Conservation (phyloP, 257 asterid species). For the Perilla frutescens region DNA sequence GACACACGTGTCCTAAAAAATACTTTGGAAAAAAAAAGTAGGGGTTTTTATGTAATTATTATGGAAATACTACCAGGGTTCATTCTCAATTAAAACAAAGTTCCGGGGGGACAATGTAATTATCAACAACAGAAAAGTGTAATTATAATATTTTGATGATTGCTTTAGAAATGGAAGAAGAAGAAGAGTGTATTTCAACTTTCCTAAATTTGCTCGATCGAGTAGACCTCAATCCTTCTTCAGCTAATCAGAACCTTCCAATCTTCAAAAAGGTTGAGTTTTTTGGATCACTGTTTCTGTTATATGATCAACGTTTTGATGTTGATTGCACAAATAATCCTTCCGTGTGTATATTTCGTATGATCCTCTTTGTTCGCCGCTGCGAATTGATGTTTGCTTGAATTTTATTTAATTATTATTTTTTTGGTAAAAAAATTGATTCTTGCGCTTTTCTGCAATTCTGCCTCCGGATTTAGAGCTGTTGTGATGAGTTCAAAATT, state of each 20-base stretch:
- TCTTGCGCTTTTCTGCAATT: neutral
- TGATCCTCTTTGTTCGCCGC: slow-evolving; percentile 23
- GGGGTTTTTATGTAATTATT: neutral
- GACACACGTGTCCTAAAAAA: neutral
- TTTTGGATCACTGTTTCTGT: neutral
- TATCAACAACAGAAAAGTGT: neutral
- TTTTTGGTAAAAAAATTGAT: neutral
- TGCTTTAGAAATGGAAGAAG: slow-evolving; percentile 3
- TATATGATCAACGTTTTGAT: slow-evolving; percentile 17
- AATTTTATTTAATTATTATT: neutral
- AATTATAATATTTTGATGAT: neutral
- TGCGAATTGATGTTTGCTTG: neutral
- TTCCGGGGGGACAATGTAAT: slow-evolving; percentile 24
- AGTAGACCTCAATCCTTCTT: slow-evolving; percentile 16
- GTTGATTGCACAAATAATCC: neutral
- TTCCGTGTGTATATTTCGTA: neutral
- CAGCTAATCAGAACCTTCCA: slow-evolving; percentile 5
- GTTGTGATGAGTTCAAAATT: slow-evolving; percentile 9
- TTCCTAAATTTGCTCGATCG: slow-evolving; percentile 41
- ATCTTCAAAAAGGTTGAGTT: slow-evolving; percentile 29
- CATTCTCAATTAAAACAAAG: neutral
- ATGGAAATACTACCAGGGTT: neutral
- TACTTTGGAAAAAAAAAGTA: neutral
- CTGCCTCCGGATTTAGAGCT: slow-evolving; percentile 2
- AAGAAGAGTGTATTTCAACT: neutral